Evolutionary conservation across 192 early-diverging fungal species (phyloP).

Genomic region (Backusella mclennaniae): DNA sequence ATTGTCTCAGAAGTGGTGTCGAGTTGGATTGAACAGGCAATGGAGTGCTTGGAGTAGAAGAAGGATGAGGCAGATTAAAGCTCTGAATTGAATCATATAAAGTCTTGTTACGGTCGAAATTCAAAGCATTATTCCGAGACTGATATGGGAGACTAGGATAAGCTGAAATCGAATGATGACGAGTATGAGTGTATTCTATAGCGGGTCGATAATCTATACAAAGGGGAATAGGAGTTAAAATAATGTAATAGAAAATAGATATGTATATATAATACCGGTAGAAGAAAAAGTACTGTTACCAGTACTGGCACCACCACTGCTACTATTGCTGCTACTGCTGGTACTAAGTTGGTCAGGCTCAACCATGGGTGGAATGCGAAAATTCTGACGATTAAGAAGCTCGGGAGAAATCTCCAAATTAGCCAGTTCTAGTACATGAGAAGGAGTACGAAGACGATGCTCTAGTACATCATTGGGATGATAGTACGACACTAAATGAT

Average conservation of each 20-base stretch:
- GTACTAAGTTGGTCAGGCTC: background rate
- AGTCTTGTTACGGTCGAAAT: background rate
- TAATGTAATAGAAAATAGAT: background rate
- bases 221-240: background rate
- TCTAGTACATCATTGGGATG: slow-evolving; percentile 56
- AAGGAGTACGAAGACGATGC: slow-evolving; percentile 49
- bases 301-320: background rate
- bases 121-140: background rate
- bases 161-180: background rate
- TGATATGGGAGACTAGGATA: background rate
- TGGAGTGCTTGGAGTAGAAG: background rate
- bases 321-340: background rate
- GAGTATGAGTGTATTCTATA: background rate
- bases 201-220: background rate
- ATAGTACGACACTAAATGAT: slow-evolving; percentile 58
- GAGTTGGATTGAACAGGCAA: background rate
- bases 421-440: slow-evolving; percentile 42
- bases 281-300: background rate
- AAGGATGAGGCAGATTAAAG: background rate
- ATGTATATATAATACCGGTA: background rate
- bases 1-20: background rate
- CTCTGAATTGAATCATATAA: background rate
- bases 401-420: slow-evolving; percentile 53
- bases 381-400: slow-evolving; percentile 53
- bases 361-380: slow-evolving; percentile 41